Evolutionary conservation across 23 red algal genomes (phyloP).

Genomic region (Gracilaria domingensis): DNA sequence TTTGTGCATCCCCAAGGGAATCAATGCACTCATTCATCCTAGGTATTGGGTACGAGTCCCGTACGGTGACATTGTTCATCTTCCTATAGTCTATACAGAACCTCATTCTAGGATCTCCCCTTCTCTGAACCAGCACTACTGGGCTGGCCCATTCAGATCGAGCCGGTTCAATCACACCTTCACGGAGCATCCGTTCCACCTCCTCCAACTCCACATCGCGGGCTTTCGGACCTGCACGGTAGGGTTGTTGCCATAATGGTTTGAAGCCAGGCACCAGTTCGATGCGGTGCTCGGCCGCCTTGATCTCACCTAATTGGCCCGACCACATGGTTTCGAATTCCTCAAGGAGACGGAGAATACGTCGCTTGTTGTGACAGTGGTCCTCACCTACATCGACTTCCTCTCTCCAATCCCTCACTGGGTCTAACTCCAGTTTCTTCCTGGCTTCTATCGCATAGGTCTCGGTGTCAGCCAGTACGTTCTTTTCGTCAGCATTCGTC

Average conservation of each 20-base stretch:
- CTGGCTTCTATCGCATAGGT: neutral
- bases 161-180: neutral
- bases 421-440: neutral
- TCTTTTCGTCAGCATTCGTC: no score
- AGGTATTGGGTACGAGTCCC: constrained; percentile 43
- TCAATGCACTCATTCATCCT: constrained; percentile 55
- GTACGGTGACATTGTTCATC: neutral
- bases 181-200: neutral
- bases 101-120: neutral
- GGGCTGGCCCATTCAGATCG: neutral
- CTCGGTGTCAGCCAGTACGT: no score
- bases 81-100: constrained; percentile 35
- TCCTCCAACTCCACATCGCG: neutral
- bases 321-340: neutral
- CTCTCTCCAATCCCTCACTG: no score
- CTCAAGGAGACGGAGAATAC: no score
- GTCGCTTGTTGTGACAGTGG: no score
- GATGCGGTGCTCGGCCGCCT: neutral
- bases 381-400: no score
- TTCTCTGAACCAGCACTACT: neutral
- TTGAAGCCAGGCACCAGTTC: neutral
- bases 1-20: constrained; percentile 11
- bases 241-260: neutral
- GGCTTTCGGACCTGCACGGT: neutral
- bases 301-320: neutral